A percentile compares a stretch with the other conserved stretches of the same genome.
Evolutionary conservation across 768 basidiomycete genomes (phyloP).

Genomic region (Suillus ampliporus): DNA sequence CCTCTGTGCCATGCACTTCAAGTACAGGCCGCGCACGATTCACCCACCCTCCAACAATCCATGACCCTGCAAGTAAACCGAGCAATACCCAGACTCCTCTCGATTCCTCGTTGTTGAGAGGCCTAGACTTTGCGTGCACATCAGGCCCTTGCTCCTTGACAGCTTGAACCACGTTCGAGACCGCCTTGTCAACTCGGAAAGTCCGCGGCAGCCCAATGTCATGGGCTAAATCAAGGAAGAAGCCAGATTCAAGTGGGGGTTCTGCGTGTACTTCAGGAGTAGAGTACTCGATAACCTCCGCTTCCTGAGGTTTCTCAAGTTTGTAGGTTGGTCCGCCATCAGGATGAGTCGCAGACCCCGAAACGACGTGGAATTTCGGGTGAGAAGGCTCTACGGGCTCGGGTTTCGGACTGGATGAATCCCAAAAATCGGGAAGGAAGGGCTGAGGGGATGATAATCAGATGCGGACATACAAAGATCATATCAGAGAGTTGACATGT

Average conservation of each 20-base stretch:
- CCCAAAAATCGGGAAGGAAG: constrained; percentile 63
- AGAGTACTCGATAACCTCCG: constrained; percentile 3
- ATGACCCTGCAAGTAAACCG: constrained; percentile 55
- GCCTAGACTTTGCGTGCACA: constrained; percentile 31
- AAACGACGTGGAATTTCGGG: constrained; percentile 58
- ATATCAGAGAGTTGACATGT: constrained; percentile 16
- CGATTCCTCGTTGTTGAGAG: constrained; percentile 49
- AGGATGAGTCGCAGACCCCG: constrained; percentile 51
- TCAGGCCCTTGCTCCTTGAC: constrained; percentile 26
- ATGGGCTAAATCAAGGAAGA: constrained; percentile 44
- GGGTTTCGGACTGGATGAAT: constrained; percentile 48
- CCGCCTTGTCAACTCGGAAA: constrained; percentile 30
- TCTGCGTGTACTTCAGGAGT: constrained; percentile 16
- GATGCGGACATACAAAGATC: constrained; percentile 13
- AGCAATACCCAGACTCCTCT: constrained; percentile 54
- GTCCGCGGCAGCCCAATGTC: constrained; percentile 43
- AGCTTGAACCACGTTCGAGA: constrained; percentile 11
- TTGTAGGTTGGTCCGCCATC: constrained; percentile 54
- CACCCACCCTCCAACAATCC: constrained; percentile 47
- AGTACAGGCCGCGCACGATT: constrained; percentile 18
- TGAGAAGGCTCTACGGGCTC: constrained; percentile 27
- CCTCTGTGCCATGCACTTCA: constrained; percentile 19
- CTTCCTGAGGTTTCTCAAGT: constrained; percentile 34
- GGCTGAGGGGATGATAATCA: constrained; percentile 48
- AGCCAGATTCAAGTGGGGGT: constrained; percentile 22